Evolutionary conservation across 202 grass and related monocot genomes (phyloP), one percentile per base, ranked within the genome.

Genomic region (Sporobolus alterniflorus): DNA sequence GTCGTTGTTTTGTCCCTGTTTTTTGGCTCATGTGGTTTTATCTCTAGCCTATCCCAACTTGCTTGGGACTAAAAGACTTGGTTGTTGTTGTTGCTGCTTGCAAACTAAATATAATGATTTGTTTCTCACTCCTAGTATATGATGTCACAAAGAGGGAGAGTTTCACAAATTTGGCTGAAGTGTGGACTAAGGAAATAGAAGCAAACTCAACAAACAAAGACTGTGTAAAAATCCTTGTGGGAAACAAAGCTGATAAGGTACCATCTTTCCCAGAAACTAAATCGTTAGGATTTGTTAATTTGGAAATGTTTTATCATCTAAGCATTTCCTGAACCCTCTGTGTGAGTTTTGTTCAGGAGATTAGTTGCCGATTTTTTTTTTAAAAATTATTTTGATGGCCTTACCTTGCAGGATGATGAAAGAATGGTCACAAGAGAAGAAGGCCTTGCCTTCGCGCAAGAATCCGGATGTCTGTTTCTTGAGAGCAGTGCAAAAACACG

Each of bases 201-300:
- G 77, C 81, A 15, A 86, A 94, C 49, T 93, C 93, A 66, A 71
- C 93, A 85, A 94, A 93, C 80, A 87, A 87, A 79, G 87, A 98
- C 66, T 98, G 91, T 80, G 84, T 98, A 70, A 98, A 98, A 86
- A 88, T 98, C 74, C 93, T 98, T 82, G 93, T 98, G 83, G 96
- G 96, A 71, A 98, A 98, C 72, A 98, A 98, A 90, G 80, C 94
- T 82, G 96, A 98, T 78, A 98, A 98, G 96, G 96, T 98, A 90
- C 11, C 43, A 39, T 86, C 47, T 83, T 32, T 55, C 10, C 43
- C 15, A 29, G 1, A 51, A 67, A 73, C 3, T 40, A 73, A 60
- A 24, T 52, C 59, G 3, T 74, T 49, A 39, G 4, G 4, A 39
- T 89, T 50, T 68, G 8, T 31, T 48, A 42, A 43, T 43, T 39